These are phyloP conservation scores for Zasmidium citrigriseum DNA, from an alignment of 2,329 filamentous ascomycete species.

Conservation along the genomic window DNA sequence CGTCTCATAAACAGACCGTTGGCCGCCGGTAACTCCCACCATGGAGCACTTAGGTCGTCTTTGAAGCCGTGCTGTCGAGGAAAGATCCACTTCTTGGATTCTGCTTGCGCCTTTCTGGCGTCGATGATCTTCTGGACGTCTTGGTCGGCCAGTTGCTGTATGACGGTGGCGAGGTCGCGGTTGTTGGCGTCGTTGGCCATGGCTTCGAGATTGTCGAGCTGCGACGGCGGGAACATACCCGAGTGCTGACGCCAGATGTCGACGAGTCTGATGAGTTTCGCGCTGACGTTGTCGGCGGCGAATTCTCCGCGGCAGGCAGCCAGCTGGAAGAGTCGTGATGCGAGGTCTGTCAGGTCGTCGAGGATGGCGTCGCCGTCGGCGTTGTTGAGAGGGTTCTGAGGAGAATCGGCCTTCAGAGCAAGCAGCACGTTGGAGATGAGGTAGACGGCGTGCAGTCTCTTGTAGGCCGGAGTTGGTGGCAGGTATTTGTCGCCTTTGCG, in stretches of 20 bases:
- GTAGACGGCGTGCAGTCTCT: conserved; percentile 26
- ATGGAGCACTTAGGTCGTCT: conserved; percentile 28
- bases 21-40: conserved; percentile 35
- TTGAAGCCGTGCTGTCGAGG: conserved; percentile 28
- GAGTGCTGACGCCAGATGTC: neutral
- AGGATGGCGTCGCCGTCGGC: neutral
- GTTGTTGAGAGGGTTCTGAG: neutral
- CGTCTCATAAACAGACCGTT: conserved; percentile 33
- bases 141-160: neutral
- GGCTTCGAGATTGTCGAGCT: conserved; percentile 1
- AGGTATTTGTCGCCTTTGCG: neutral
- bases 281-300: conserved; percentile 7
- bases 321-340: neutral
- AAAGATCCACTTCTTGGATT: conserved; percentile 14
- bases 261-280: conserved; percentile 3
- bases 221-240: conserved; percentile 2
- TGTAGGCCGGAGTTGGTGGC: conserved; percentile 14
- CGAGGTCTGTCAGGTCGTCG: neutral
- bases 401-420: neutral
- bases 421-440: conserved; percentile 23
- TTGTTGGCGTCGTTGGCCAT: neutral
- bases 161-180: too few species aligned
- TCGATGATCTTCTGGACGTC: conserved; percentile 2
- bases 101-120: neutral
- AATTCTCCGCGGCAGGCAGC: conserved; percentile 3